Evolutionary conservation across 768 basidiomycete species (phyloP).

Genomic region (Boletus eberwhitei): DNA sequence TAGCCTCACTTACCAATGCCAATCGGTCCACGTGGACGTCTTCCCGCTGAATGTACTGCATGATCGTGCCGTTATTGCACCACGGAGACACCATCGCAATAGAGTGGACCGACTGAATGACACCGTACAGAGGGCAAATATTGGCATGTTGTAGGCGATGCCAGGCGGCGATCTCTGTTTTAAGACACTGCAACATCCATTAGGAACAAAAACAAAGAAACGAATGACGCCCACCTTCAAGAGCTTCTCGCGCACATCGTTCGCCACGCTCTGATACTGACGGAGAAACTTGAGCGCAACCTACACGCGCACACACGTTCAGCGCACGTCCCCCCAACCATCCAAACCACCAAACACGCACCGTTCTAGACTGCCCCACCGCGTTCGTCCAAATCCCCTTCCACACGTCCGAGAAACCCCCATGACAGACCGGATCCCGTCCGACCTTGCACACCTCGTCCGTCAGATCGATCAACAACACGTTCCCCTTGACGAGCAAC

Average conservation of each 20-base stretch:
- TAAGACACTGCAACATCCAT: constrained; percentile 39
- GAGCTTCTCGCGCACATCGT: constrained; percentile 50
- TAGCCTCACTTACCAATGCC: constrained; percentile 39
- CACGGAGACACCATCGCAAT: constrained; percentile 66
- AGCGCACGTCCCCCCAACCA: not conserved
- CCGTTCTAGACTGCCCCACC: constrained; percentile 32
- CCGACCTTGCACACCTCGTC: constrained; percentile 51
- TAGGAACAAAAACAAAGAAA: not conserved
- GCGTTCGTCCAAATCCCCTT: constrained; percentile 53
- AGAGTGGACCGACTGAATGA: constrained; percentile 47
- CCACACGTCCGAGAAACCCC: constrained; percentile 62
- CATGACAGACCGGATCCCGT: constrained; percentile 46
- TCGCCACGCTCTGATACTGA: constrained; percentile 43
- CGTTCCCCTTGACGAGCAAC: constrained; percentile 46
- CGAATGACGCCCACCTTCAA: constrained; percentile 37
- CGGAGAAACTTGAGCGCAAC: constrained; percentile 60
- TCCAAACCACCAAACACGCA: not conserved
- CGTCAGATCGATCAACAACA: constrained; percentile 51
- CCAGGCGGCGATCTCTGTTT: constrained; percentile 57
- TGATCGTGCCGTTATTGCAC: constrained; percentile 58
- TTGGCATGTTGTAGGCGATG: constrained; percentile 54
- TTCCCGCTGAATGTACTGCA: constrained; percentile 42
- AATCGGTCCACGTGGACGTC: constrained; percentile 43
- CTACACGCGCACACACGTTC: constrained; percentile 23
- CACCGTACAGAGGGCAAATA: constrained; percentile 52